Evolutionary conservation across 2,329 filamentous ascomycete species (phyloP), one percentile per base, ranked within the genome.

Genomic region (Penicillium sp.): DNA sequence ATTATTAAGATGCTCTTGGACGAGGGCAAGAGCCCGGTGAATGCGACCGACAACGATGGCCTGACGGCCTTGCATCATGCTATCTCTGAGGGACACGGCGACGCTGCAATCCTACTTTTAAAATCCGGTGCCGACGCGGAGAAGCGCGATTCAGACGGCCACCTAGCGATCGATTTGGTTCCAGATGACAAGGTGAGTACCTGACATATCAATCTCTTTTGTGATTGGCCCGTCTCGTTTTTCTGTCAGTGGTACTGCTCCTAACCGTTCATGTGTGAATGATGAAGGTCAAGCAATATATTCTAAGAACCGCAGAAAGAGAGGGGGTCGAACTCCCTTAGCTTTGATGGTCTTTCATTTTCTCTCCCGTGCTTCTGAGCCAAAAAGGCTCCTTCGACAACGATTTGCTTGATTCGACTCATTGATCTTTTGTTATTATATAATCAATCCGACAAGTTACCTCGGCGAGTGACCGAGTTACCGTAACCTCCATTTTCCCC

Each of bases 31-130:
- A 95, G 88, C 55, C 90, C 91, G 0, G 65, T 97, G 25, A 88
- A 95, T 67, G 84, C 89, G 2, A 84, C 85, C 2, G 93, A 98
- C 71, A 74, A 76, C 33, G 83, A 89, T 57, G 91, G 91, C 1
- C 83, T 87, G 66, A 97, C 93, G 25, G 85, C 93, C 3, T 74
- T 98, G 60, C 93, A 98, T 70, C 93, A 98, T 65, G 73, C 74
- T 6, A 69, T 77, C 43, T 71, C 72, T 1, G 74, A 77, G 63
- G 82, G 82, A 0, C 79, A 83, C 65, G 82, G 90, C 1, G 90
- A 96, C 67, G 83, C 88, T 3, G 93, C 93, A 0, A 75, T 97
- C 40, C 78, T 85, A 18, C 71, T 98, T 52, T 72, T 98, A 35
- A 94, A 88, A 63, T 84, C 85, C 3, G 93, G 93, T 0, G 90